Evolutionary conservation across 2,329 filamentous ascomycete species (phyloP).

Genomic region (Dichotomopilus funicola): DNA sequence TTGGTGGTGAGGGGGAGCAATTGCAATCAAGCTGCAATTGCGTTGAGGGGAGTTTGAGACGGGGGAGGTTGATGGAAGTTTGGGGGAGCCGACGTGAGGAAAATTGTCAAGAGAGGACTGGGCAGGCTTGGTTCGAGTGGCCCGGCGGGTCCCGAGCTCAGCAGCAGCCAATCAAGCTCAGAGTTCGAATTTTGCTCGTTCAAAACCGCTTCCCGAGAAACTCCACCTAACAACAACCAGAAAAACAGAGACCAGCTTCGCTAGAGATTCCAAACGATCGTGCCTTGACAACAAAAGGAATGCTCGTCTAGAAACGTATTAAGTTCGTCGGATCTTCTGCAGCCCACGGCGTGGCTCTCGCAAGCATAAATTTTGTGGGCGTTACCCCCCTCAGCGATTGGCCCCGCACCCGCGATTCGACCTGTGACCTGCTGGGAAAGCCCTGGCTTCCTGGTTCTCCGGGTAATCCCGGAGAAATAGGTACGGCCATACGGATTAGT

Average conservation of each 20-base stretch:
- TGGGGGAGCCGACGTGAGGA: conserved; percentile 25
- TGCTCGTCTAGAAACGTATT: too few species aligned
- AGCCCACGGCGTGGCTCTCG: too few species aligned
- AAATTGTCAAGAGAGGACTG: conserved; percentile 27
- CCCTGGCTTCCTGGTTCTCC: conserved; percentile 8
- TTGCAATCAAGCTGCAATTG: conserved; percentile 57
- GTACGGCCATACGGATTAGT: background rate
- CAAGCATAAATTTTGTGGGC: background rate
- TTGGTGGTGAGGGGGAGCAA: conserved; percentile 49
- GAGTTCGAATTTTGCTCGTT: conserved; percentile 24
- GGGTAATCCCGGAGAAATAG: conserved; percentile 23
- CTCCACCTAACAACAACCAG: conserved; percentile 18
- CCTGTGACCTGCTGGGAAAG: background rate
- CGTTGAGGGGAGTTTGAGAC: conserved; percentile 53
- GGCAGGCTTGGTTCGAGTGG: conserved; percentile 23
- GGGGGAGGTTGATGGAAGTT: conserved; percentile 38
- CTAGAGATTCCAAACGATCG: background rate
- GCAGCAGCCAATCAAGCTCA: conserved; percentile 18
- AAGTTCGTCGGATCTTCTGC: too few species aligned
- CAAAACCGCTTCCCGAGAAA: conserved; percentile 18
- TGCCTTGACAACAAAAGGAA: background rate
- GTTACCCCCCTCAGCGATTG: background rate
- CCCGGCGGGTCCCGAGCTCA: conserved; percentile 20
- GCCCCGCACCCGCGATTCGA: background rate
- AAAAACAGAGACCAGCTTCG: conserved; percentile 8